A percentile compares a stretch with the other conserved stretches of the same genome.
Evolutionary conservation across 176 grass and related monocot species (phyloP).

Genomic region (Eragrostis curvula): DNA sequence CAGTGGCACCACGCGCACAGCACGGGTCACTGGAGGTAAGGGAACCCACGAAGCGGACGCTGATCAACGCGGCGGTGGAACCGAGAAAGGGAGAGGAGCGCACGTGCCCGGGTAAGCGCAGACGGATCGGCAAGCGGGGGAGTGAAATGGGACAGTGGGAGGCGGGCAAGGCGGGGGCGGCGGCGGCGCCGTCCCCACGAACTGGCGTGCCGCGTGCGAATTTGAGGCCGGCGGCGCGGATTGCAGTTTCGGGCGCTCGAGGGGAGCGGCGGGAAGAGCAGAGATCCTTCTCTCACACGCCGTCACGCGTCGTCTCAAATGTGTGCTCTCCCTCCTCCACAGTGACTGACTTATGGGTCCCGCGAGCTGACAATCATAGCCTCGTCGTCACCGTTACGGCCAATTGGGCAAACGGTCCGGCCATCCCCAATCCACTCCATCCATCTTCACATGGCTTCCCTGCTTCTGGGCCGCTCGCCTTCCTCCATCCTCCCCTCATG

Average conservation of each 20-base stretch:
- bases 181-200: background rate
- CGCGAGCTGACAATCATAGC: slow-evolving; percentile 9
- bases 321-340: background rate
- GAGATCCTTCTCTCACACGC: background rate
- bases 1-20: background rate
- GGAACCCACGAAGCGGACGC: background rate
- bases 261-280: slow-evolving; percentile 44
- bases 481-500: slow-evolving; percentile 49
- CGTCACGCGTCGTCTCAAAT: background rate
- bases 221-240: background rate
- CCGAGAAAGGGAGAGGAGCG: background rate
- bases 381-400: slow-evolving; percentile 11
- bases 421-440: slow-evolving; percentile 37
- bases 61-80: background rate
- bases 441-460: slow-evolving; percentile 35
- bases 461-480: slow-evolving; percentile 44
- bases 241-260: background rate
- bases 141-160: background rate
- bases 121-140: background rate
- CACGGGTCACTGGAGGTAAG: background rate
- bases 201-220: background rate
- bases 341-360: slow-evolving; percentile 22
- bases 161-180: background rate
- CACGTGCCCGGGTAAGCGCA: background rate
- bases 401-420: slow-evolving; percentile 3